Base-by-base conservation (phyloP, 495 filamentous ascomycete genomes). In the Ascodesmis nigricans region DNA sequence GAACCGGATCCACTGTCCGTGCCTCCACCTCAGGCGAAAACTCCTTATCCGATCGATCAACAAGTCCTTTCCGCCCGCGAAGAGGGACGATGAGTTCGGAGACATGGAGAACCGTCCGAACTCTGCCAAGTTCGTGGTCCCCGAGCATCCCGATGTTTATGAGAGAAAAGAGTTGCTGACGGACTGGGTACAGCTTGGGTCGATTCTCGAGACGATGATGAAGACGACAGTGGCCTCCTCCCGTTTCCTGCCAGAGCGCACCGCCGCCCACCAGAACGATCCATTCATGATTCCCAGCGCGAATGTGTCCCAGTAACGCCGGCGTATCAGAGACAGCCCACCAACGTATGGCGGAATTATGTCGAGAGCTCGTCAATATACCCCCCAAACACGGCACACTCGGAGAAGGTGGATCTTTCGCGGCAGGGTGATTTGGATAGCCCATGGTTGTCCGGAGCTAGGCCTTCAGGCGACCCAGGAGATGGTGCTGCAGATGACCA, bases 331-430 rank as follows among this genome's bases (percentile, higher is more conserved):
- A 47, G 35, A 13, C 46, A 51, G 27, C 55, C 58, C 18, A 62
- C 65, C 30, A 72, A 68, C 11, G 65, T 67, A 29, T 77, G 72
- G 72, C 59, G 57, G 29, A 56, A 59, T 11, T 76, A 75, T 45
- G 63, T 61, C 33, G 60, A 59, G 19, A 52, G 59, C 2, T 64
- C 69, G 15, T 56, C 60, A 31, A 6, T 13, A 4, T 69, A 69
- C 44, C 64, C 68, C 1, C 58, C 55, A 16, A 31, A 44, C 14
- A 56, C 59, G 33, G 26, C 49, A 9, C 56, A 56, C 4, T 46
- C 50, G 9, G 66, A 72, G 41, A 58, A 62, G 34, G 66, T 73
- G 16, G 60, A 61, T 6, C 36, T 74, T 43, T 55, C 62, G 31
- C 54, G 66, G 28, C 47, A 50, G 21, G 39, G 38, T n/a, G 47